phyloP scores from a whole-genome alignment of 1,139 yeast genomes.

The Taphrina wiesneri region DNA sequence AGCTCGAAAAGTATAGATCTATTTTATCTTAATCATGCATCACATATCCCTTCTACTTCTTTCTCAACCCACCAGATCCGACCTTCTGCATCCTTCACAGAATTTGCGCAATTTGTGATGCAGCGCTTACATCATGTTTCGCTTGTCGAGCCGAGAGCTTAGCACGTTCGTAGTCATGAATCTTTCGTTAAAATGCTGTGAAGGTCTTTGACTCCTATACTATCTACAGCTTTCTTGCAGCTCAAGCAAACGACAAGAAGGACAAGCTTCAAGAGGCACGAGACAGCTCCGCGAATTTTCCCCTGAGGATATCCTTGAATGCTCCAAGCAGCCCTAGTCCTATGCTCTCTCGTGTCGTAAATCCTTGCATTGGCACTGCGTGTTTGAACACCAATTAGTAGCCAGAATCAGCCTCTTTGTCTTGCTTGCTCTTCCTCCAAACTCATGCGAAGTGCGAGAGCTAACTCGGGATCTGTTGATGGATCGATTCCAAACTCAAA shows the following conservation, averaged over 20 bases:
- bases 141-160: too few species aligned
- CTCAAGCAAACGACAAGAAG: too few species aligned
- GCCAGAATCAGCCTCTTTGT: conserved; percentile 47
- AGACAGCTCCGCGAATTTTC: too few species aligned
- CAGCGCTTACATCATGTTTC: background rate
- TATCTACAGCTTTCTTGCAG: background rate
- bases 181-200: background rate
- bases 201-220: background rate
- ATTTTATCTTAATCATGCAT: background rate
- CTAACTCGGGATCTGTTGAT: conserved; percentile 93
- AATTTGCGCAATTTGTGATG: too few species aligned
- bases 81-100: too few species aligned
- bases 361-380: background rate
- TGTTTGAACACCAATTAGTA: background rate
- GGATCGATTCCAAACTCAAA: conserved; percentile 77
- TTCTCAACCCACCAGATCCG: too few species aligned
- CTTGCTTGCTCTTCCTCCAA: conserved; percentile 79
- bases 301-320: too few species aligned
- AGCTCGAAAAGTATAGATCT: background rate
- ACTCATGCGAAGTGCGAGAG: conserved; percentile 84
- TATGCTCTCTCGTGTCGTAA: background rate
- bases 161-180: background rate
- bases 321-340: too few species aligned
- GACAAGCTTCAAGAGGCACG: too few species aligned
- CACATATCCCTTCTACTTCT: too few species aligned